Conservation (phyloP, 176 grass and related monocot species). For the Avena eriantha region DNA sequence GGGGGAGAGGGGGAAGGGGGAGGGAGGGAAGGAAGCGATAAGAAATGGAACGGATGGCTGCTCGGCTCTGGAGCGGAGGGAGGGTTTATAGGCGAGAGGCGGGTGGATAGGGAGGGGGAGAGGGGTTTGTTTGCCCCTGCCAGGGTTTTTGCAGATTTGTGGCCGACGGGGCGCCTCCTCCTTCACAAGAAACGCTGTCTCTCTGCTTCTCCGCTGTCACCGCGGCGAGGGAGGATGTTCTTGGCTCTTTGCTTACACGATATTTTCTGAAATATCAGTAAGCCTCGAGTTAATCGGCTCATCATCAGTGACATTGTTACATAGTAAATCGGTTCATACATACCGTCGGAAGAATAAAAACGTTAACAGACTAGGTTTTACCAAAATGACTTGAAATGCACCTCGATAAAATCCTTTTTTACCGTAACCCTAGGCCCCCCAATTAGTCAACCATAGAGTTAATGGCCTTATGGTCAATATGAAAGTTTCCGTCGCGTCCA, state of each 20-base stretch:
- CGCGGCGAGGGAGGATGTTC: not conserved
- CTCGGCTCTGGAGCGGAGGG: not conserved
- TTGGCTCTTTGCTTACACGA: not conserved
- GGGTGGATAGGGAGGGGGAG: constrained; percentile 22
- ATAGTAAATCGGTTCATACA: no score
- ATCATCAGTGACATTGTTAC: not conserved
- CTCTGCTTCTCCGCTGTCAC: not conserved
- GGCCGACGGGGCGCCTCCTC: constrained; percentile 35
- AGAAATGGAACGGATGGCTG: constrained; percentile 75
- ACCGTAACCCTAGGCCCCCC: no score
- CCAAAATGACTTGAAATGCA: no score
- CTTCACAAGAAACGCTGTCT: not conserved
- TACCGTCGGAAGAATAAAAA: no score
- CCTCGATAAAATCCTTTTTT: no score
- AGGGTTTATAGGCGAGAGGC: constrained; percentile 37
- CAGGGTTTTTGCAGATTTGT: constrained; percentile 32
- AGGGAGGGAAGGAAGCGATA: constrained; percentile 31
- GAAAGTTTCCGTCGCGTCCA: no score
- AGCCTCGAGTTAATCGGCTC: not conserved
- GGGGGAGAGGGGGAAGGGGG: not conserved
- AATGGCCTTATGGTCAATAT: no score
- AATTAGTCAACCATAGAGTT: no score
- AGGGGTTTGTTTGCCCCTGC: constrained; percentile 23
- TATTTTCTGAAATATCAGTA: not conserved
- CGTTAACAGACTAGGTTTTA: no score